Evolutionary conservation across 345 rosid genomes (phyloP).

Genomic region (Orychophragmus violaceus): DNA sequence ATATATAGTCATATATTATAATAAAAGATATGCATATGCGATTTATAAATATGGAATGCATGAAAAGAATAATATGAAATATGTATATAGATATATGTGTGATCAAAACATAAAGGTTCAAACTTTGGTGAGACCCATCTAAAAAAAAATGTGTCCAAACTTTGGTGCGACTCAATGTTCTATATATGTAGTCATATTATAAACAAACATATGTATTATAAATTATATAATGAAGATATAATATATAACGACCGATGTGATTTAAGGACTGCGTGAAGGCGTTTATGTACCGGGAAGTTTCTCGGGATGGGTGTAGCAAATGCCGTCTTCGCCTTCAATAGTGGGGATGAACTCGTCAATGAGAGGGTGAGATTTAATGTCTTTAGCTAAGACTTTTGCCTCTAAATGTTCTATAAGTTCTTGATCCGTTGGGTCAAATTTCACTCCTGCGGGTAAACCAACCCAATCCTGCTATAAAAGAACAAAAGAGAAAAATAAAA

Average conservation of each 20-base stretch:
- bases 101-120: background rate
- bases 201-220: background rate
- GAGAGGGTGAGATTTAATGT: slow-evolving; percentile 90
- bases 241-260: background rate
- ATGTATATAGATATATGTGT: background rate
- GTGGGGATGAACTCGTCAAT: slow-evolving; percentile 98
- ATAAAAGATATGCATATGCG: background rate
- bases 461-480: slow-evolving; percentile 82
- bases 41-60: background rate
- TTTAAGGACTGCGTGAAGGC: background rate
- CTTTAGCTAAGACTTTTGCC: slow-evolving; percentile 84
- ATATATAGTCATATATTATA: background rate
- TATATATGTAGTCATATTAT: background rate
- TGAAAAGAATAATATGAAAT: background rate
- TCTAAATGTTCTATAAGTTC: slow-evolving; percentile 97
- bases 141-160: background rate
- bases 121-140: slow-evolving; percentile 21
- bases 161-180: background rate
- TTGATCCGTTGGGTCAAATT: slow-evolving; percentile 99
- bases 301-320: slow-evolving; percentile 99
- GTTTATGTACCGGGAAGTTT: slow-evolving; percentile 77
- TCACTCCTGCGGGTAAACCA: slow-evolving; percentile 99
- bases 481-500: background rate
- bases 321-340: slow-evolving; percentile 98
- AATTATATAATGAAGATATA: background rate